phyloP scores from a whole-genome alignment of 1,139 yeast species.

The Arxiozyma slooffiae region DNA sequence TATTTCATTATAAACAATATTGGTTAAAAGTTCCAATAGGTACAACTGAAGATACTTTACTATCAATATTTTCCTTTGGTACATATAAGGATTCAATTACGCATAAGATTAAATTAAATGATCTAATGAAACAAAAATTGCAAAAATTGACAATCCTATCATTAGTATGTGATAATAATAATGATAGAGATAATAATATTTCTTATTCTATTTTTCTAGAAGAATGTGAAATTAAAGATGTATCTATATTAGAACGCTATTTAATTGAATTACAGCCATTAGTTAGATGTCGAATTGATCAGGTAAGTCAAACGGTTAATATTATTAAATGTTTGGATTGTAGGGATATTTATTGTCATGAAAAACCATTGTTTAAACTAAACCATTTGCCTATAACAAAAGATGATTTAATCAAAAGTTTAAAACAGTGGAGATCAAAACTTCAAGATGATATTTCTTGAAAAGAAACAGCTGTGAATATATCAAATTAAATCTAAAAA shows the following conservation, averaged over 20 bases:
- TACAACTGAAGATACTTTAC: slow-evolving; percentile 7
- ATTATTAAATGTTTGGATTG: slow-evolving; percentile 14
- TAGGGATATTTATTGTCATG: slow-evolving; percentile 25
- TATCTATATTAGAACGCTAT: slow-evolving; percentile 14
- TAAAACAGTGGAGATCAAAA: slow-evolving; percentile 14
- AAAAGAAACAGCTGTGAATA: background rate
- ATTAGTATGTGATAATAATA: slow-evolving; percentile 11
- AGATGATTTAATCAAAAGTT: slow-evolving; percentile 5
- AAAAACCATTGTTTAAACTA: slow-evolving; percentile 13
- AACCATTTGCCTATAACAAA: slow-evolving; percentile 4
- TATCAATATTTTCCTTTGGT: slow-evolving; percentile 26
- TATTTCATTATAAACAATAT: slow-evolving; percentile 17
- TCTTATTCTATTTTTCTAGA: slow-evolving; percentile 11
- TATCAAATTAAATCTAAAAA: too few relatives aligned
- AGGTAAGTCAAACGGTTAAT: slow-evolving; percentile 11
- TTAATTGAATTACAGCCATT: slow-evolving; percentile 16
- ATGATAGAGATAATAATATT: slow-evolving; percentile 10
- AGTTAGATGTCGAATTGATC: slow-evolving; percentile 19
- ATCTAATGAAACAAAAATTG: slow-evolving; percentile 16
- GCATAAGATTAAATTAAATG: slow-evolving; percentile 4
- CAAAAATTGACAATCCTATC: slow-evolving; percentile 18
- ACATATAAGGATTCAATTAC: slow-evolving; percentile 13
- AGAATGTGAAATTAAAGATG: slow-evolving; percentile 11
- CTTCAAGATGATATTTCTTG: slow-evolving; percentile 6
- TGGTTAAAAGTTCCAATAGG: slow-evolving; percentile 15